Evolutionary conservation across 805 yeast genomes (phyloP), one percentile per base, ranked within the genome.

Genomic region (Alloascoidea africana): DNA sequence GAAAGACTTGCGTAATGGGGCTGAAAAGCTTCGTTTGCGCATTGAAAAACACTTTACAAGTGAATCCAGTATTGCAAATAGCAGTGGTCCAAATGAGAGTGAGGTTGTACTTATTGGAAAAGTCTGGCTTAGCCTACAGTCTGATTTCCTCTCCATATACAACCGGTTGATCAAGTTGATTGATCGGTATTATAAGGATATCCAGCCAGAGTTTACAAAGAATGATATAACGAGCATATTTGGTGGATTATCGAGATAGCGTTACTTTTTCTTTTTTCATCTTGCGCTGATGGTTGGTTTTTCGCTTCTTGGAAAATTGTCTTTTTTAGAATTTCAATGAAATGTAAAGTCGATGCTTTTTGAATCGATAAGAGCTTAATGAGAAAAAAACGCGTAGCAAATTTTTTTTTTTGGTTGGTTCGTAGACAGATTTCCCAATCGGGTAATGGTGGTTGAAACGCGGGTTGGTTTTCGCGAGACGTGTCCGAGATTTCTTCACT

Each of bases 61-160:
- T 27, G 56, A 54, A 4, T 44, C 44, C 16, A 51, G 55, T 11
- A 42, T 45, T 3, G 51, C 49, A n/a, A 39, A 37, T 35, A 44
- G 45, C 11, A 36, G 36, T 1, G 51, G 52, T 8, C 51, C 54
- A 1, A 38, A 60, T 23, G 65, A 62, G 41, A 58, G 65, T 42
- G 80, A 74, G 47, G 65, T 62, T 36, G 73, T 66, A 34, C 51
- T 83, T 32, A 56, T 75, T 32, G 73, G 69, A 30, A 70, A 67
- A 48, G 64, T 84, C 39, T 78, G 94, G 91, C 61, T 66, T 13
- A 74, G 80, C 14, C 57, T 82, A 41, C 84, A 78, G 45, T 74
- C 72, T 15, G 72, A 73, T 43, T 76, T 75, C 45, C 67, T 70
- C 15, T 62, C 66, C 4, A 60, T 72, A 17, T 72, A 77, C 45